Conservation (phyloP, 768 basidiomycete genomes). For the Trametes cinnabarina region DNA sequence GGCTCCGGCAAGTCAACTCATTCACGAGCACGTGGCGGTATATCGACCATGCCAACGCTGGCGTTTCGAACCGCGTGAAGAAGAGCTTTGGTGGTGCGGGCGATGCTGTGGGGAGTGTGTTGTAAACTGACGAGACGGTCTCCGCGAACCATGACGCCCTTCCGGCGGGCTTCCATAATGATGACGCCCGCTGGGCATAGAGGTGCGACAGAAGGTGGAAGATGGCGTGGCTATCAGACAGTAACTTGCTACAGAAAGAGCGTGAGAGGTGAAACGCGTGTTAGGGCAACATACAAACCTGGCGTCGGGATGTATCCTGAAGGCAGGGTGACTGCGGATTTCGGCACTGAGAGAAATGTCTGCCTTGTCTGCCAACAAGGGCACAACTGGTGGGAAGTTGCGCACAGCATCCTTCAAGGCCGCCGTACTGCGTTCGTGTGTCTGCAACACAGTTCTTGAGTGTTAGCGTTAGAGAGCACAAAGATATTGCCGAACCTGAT, state of each 20-base stretch:
- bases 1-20: slow-evolving; percentile 50
- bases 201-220: slow-evolving; percentile 85
- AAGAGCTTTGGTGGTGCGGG: slow-evolving; percentile 36
- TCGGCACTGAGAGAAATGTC: slow-evolving; percentile 62
- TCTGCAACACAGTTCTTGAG: neutral
- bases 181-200: slow-evolving; percentile 74
- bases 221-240: slow-evolving; percentile 39
- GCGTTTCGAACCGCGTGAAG: slow-evolving; percentile 39
- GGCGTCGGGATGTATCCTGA: slow-evolving; percentile 68
- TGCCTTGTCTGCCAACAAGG: slow-evolving; percentile 82
- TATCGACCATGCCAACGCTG: slow-evolving; percentile 47
- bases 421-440: slow-evolving; percentile 54
- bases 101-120: slow-evolving; percentile 29
- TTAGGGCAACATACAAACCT: slow-evolving; percentile 41
- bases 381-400: slow-evolving; percentile 78
- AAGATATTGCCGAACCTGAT: slow-evolving; percentile 4
- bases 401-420: slow-evolving; percentile 73
- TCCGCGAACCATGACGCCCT: slow-evolving; percentile 65
- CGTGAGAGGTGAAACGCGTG: neutral
- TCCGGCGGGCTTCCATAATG: slow-evolving; percentile 78
- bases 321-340: slow-evolving; percentile 58
- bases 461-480: neutral
- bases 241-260: slow-evolving; percentile 12
- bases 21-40: slow-evolving; percentile 80
- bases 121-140: slow-evolving; percentile 48